Evolutionary conservation across 2,329 filamentous ascomycete species (phyloP).

Genomic region (Microsporum ferrugineum): DNA sequence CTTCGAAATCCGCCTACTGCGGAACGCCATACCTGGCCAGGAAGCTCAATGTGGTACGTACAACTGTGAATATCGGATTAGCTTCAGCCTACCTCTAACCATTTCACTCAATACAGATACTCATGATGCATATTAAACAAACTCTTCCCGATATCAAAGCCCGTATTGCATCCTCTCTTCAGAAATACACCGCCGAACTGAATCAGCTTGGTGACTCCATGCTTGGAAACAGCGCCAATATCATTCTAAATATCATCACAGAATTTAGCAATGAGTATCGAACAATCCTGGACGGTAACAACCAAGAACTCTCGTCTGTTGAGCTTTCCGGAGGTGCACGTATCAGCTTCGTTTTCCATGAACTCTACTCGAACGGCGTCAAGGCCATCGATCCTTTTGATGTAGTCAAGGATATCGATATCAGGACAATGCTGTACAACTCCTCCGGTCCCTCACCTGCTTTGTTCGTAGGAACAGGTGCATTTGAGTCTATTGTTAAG

Average conservation of each 20-base stretch:
- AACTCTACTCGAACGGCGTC: constrained; percentile 92
- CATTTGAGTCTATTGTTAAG: constrained; percentile 98
- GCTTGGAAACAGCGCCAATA: constrained; percentile 91
- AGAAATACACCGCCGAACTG: constrained; percentile 81
- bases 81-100: background rate
- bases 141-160: constrained; percentile 97
- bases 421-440: constrained; percentile 94
- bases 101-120: constrained; percentile 46
- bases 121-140: constrained; percentile 99
- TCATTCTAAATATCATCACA: constrained; percentile 96
- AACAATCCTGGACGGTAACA: constrained; percentile 91
- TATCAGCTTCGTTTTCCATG: constrained; percentile 99
- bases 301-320: constrained; percentile 84
- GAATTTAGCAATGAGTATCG: constrained; percentile 98
- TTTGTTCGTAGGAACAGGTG: constrained; percentile 90
- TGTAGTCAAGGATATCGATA: constrained; percentile 92
- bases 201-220: constrained; percentile 79
- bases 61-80: background rate
- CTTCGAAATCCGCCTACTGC: constrained; percentile 97
- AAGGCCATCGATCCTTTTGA: constrained; percentile 98
- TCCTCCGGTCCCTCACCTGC: constrained; percentile 96
- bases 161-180: constrained; percentile 81
- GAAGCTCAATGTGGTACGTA: constrained; percentile 71
- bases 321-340: constrained; percentile 93
- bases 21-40: constrained; percentile 92